Base-by-base conservation (phyloP, 2,329 filamentous ascomycete species). In the Alternaria infectoria region DNA sequence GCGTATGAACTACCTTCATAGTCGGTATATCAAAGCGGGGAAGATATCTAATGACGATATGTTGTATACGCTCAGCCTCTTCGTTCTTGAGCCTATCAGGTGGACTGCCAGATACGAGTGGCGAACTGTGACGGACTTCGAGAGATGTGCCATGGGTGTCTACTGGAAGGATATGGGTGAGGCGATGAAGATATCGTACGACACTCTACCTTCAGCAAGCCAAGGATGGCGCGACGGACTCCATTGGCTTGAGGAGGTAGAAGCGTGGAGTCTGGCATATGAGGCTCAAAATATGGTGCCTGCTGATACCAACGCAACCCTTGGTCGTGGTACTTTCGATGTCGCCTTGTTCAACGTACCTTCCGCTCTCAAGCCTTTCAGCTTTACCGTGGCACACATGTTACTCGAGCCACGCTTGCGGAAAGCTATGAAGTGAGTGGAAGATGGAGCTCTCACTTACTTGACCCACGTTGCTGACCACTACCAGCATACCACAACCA, bases 101-200 rank as follows among this genome's bases (percentile, higher is more conserved):
- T 93, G 90, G 83, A 85, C 91, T 30, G 76, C 83, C 6, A 80
- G 81, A 6, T 91, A 88, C 70, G 92, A 95, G 74, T 95, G 91
- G 91, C 86, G 92, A 2, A 43, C 80, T 5, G 76, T 92, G 21
- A 90, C 85, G 15, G 86, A 90, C 1, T 83, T 93, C 78, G 92
- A 94, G 77, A 77, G 83, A 10, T 91, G 89, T 65, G 91, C 90
- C 0, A 78, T 90, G 73, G 72, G 64, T 59, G 71, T 65, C 0
- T 21, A 91, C 71, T 93, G 90, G 91, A 91, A 91, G 77, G 84
- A 84, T 56, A 80, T 92, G 15, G 91, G 91, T 13, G 89, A 93
- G 69, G 86, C 87, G 56, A 90, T 93, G 87, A 85, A 83, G 0
- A 91, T 93, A 59, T 79, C 80, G 4, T 87, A 82, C 51, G 77